These are phyloP conservation scores for Pinus albicaulis DNA, from an alignment of 75 land plant species.

Conservation along the genomic window DNA sequence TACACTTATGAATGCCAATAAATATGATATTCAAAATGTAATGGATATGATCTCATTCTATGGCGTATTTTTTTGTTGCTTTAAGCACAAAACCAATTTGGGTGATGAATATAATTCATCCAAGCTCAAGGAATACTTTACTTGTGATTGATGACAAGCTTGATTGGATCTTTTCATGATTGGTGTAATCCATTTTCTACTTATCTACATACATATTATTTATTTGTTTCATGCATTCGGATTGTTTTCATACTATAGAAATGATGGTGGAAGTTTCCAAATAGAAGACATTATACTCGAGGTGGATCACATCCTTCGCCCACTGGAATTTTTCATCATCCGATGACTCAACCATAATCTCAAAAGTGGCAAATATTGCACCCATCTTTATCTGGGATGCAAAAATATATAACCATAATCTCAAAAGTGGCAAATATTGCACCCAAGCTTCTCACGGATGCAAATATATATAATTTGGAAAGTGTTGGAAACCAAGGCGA, in stretches of 20 bases:
- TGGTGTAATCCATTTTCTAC: slow-evolving; percentile 87
- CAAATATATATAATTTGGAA: too few species aligned
- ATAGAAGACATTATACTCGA: slow-evolving; percentile 25
- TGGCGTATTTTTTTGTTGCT: slow-evolving; percentile 74
- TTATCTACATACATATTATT: slow-evolving; percentile 77
- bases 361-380: too few species aligned
- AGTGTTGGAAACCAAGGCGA: too few species aligned
- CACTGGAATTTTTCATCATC: too few species aligned
- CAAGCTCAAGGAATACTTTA: slow-evolving; percentile 4
- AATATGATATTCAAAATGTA: slow-evolving; percentile 62
- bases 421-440: too few species aligned
- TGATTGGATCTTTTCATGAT: slow-evolving; percentile 66
- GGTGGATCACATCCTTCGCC: too few species aligned
- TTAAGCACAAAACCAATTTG: slow-evolving; percentile 53
- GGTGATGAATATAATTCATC: slow-evolving; percentile 82
- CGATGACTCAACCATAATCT: too few species aligned
- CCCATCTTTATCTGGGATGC: too few species aligned
- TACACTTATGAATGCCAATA: slow-evolving; percentile 19
- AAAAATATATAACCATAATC: too few species aligned
- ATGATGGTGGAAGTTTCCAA: slow-evolving; percentile 35
- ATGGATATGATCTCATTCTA: slow-evolving; percentile 55
- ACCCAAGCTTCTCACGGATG: too few species aligned
- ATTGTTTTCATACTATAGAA: slow-evolving; percentile 62
- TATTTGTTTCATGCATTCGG: slow-evolving; percentile 72
- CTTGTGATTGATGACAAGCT: slow-evolving; percentile 54